Base-by-base conservation (phyloP, 192 early-diverging fungal species). In the Geranomyces michiganensis region DNA sequence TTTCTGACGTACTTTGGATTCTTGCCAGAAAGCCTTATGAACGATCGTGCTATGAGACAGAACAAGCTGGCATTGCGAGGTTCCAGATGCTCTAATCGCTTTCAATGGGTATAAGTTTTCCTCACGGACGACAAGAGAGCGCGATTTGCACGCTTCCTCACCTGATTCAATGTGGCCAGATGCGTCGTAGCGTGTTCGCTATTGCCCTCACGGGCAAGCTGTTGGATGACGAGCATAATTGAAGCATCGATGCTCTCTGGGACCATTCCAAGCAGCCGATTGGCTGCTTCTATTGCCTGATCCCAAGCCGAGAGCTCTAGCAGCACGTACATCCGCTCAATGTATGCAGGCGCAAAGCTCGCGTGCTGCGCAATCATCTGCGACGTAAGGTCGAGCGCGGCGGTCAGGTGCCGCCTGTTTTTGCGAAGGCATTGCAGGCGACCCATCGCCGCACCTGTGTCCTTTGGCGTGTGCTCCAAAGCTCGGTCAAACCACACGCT, bases 401-500 rank as follows among this genome's bases (percentile, higher is more conserved):
- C 56, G 12, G 76, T 62, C 10, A 73, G 61, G 47, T 87, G 74
- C 8, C 72, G 73, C 22, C 70, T 53, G 31, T 72, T 65, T 66
- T 59, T 65, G 44, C 81, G 67, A 17, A 85, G 65, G 26, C 51
- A 76, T 19, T 70, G 51, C 14, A 82, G 43, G 17, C 77, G 61
- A n/a, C 78, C 83, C 71, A 84, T 49, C 43, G 79, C 27, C 9
- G 78, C 59, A 49, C 83, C 85, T 8, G 84, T 43, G 67, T 82
- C 76, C 22, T 73, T 67, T 30, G 79, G 72, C 53, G 69, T 62
- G 44, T 68, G 76, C 43, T 87, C 81, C 56, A 87, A 59, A 1
- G 74, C 79, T 29, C 75, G 75, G 29, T 87, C 83, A 78, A 87
- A 84, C 77, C 77, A 85, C n/a, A 59, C 36, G n/a, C 41, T 73